Percentiles rank a stretch among this genome's conserved stretches.
These are phyloP conservation scores for Hyphopichia buzzinii DNA, from an alignment of 1,139 yeast genomes.

Conservation along the genomic window DNA sequence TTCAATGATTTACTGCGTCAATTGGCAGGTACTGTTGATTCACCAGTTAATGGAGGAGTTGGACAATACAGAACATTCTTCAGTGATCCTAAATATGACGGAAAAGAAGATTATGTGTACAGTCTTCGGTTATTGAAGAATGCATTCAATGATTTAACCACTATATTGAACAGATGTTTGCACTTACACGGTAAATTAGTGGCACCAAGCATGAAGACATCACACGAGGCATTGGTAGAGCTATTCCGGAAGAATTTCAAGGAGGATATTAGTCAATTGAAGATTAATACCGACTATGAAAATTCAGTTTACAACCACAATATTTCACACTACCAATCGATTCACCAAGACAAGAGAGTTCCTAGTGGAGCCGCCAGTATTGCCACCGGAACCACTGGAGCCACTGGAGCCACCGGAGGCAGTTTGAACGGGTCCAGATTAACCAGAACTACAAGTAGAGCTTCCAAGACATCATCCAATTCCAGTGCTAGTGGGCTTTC, in stretches of 20 bases:
- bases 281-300: conserved; percentile 35
- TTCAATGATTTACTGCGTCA: conserved; percentile 74
- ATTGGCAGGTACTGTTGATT: conserved; percentile 83
- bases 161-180: conserved; percentile 64
- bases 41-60: conserved; percentile 93
- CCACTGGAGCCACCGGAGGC: conserved; percentile 11
- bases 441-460: conserved; percentile 29
- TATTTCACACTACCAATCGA: conserved; percentile 15
- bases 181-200: conserved; percentile 66
- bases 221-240: conserved; percentile 66
- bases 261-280: conserved; percentile 54
- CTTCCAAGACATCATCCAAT: conserved; percentile 22
- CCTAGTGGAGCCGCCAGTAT: conserved; percentile 4
- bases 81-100: conserved; percentile 37
- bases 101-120: conserved; percentile 40
- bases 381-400: conserved; percentile 1
- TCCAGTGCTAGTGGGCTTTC: conserved; percentile 25
- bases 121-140: conserved; percentile 51
- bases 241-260: conserved; percentile 68
- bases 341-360: conserved; percentile 6
- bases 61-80: conserved; percentile 78
- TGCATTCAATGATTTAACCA: conserved; percentile 70
- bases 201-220: conserved; percentile 53
- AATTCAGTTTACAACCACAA: conserved; percentile 23
- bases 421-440: conserved; percentile 22